Conservation (phyloP, 352 stramenopile species). For the Plasmopara halstedii region DNA sequence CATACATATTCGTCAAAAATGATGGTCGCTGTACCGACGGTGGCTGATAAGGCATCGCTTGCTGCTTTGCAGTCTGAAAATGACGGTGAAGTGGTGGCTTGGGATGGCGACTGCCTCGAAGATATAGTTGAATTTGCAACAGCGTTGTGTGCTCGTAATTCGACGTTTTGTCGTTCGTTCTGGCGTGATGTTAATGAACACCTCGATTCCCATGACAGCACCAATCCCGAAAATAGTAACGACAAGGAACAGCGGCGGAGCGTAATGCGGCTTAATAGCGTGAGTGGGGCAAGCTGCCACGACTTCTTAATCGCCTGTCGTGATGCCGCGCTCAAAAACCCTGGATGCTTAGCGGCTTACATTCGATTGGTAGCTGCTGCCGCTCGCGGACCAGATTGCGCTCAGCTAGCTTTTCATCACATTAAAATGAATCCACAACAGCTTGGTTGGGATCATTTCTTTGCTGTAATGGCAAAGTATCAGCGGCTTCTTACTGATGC, state of each 20-base stretch:
- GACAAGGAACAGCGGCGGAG: constrained; percentile 17
- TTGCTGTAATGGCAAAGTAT: constrained; percentile 80
- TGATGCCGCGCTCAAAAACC: constrained; percentile 70
- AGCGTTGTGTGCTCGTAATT: constrained; percentile 46
- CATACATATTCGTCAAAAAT: constrained; percentile 66
- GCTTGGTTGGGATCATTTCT: constrained; percentile 81
- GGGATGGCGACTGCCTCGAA: constrained; percentile 70
- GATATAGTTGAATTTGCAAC: constrained; percentile 73
- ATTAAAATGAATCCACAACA: constrained; percentile 79
- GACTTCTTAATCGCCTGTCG: constrained; percentile 61
- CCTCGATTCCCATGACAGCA: constrained; percentile 25
- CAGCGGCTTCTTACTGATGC: constrained; percentile 67
- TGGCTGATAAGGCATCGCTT: constrained; percentile 58
- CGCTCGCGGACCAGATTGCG: constrained; percentile 57
- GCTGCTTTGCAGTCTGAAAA: constrained; percentile 62
- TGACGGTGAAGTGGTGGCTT: constrained; percentile 41
- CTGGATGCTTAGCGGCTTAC: constrained; percentile 63
- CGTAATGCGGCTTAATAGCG: constrained; percentile 13
- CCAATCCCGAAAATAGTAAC: constrained; percentile 13
- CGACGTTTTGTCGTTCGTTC: constrained; percentile 53
- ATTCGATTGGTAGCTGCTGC: constrained; percentile 64
- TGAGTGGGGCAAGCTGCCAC: constrained; percentile 39
- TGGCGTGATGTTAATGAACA: constrained; percentile 41
- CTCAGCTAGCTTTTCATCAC: constrained; percentile 75
- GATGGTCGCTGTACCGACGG: constrained; percentile 72